A percentile compares a stretch with the other conserved stretches of the same genome.
Conservation (phyloP, 768 basidiomycete genomes). For the Psilocybe cubensis region DNA sequence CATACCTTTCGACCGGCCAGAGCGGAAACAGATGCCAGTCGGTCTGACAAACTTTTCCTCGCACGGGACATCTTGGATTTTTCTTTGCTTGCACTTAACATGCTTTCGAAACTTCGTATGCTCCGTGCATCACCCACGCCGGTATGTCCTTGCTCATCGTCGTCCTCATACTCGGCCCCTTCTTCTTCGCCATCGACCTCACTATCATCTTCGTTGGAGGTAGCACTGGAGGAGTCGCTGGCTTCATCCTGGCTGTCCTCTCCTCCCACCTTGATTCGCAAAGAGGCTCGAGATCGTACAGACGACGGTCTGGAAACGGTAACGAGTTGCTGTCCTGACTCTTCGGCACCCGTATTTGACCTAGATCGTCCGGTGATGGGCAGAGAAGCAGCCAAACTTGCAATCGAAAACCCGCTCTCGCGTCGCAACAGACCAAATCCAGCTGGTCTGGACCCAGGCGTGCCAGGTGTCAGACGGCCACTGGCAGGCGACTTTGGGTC, state of each 20-base stretch:
- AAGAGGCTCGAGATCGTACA: slow-evolving; percentile 33
- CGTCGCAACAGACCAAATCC: slow-evolving; percentile 73
- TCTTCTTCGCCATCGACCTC: slow-evolving; percentile 48
- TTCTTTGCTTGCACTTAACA: slow-evolving; percentile 59
- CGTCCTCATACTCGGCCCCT: slow-evolving; percentile 39
- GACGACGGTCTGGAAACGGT: slow-evolving; percentile 52
- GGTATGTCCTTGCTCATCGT: slow-evolving; percentile 40
- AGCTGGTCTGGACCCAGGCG: slow-evolving; percentile 41
- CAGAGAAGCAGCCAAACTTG: slow-evolving; percentile 68
- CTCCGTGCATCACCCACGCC: slow-evolving; percentile 66
- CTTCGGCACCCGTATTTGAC: slow-evolving; percentile 32
- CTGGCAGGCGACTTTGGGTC: slow-evolving; percentile 16
- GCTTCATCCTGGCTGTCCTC: slow-evolving; percentile 27
- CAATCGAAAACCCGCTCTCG: slow-evolving; percentile 84
- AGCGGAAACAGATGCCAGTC: slow-evolving; percentile 79
- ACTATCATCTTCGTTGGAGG: slow-evolving; percentile 38
- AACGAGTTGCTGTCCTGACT: slow-evolving; percentile 50
- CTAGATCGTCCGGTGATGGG: slow-evolving; percentile 49
- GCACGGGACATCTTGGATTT: slow-evolving; percentile 20
- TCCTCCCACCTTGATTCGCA: slow-evolving; percentile 38
- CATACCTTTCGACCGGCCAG: slow-evolving; percentile 39
- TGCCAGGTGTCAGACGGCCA: slow-evolving; percentile 23
- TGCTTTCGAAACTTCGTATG: slow-evolving; percentile 86
- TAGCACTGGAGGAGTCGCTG: slow-evolving; percentile 42
- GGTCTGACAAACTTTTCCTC: slow-evolving; percentile 79